A percentile compares a stretch with the other conserved stretches of the same genome.
Conservation (phyloP, 176 grass and related monocot genomes). For the Calamus simplicifolius region DNA sequence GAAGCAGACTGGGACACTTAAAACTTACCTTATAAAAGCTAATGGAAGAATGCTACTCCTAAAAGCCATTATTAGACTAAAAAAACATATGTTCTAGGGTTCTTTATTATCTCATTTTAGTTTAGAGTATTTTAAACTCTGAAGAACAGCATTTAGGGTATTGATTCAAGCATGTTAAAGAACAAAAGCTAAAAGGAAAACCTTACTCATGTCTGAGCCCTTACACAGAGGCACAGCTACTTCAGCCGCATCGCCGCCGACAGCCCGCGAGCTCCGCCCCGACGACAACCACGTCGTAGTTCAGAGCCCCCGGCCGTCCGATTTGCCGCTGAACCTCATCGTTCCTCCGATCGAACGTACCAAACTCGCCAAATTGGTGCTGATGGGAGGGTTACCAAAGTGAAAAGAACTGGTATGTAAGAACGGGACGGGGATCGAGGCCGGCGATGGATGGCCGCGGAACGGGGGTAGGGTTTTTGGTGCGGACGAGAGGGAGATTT, state of each 20-base stretch:
- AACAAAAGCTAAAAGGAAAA: neutral
- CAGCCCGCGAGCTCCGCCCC: constrained; percentile 69
- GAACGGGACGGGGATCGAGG: neutral
- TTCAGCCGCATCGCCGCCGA: constrained; percentile 81
- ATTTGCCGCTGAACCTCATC: constrained; percentile 29
- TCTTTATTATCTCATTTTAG: no score
- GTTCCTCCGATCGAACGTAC: constrained; percentile 7
- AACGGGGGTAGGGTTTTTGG: neutral
- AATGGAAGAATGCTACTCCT: no score
- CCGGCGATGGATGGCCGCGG: neutral
- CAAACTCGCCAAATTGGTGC: neutral
- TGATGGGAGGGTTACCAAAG: neutral
- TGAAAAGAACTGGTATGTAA: neutral
- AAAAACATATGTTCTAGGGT: no score
- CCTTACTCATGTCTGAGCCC: constrained; percentile 75
- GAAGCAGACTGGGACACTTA: no score
- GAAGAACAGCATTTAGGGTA: no score
- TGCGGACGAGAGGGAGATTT: neutral
- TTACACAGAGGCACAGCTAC: constrained; percentile 94
- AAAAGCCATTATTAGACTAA: no score
- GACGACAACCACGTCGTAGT: constrained; percentile 82
- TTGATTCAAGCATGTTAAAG: no score
- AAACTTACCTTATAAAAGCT: no score
- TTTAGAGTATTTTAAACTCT: no score
- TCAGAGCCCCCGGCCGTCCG: constrained; percentile 41